These are phyloP conservation scores for Orbilia brochopaga DNA, from an alignment of 2,329 filamentous ascomycete genomes.

Conservation along the genomic window DNA sequence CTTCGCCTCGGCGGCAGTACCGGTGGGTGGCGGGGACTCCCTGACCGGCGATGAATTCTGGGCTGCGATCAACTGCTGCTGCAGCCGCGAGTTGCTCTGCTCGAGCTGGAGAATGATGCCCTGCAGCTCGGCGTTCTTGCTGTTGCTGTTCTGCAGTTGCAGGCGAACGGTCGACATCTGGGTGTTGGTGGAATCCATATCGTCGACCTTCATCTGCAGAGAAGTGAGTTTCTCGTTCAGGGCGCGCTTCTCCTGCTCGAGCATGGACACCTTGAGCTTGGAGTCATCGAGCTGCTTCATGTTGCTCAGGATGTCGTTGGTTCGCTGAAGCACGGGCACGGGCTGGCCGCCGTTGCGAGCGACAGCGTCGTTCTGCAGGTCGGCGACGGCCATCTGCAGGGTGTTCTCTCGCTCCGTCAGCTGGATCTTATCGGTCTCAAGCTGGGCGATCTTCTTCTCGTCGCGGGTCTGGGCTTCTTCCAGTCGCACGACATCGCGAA, in stretches of 20 bases:
- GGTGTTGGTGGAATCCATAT: conserved; percentile 26
- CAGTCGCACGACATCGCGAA: conserved; percentile 38
- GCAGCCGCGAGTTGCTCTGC: conserved; percentile 26
- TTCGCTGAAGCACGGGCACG: conserved; percentile 30
- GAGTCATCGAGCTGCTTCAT: conserved; percentile 48
- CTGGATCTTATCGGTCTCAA: conserved; percentile 27
- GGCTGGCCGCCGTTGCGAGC: conserved; percentile 35
- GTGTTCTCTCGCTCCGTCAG: conserved; percentile 35
- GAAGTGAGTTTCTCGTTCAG: conserved; percentile 35
- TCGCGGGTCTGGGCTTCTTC: conserved; percentile 39
- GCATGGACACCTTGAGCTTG: conserved; percentile 45
- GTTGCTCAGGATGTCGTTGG: conserved; percentile 41
- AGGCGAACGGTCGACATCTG: conserved; percentile 41
- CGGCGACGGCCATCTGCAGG: conserved; percentile 38
- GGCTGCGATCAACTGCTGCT: conserved; percentile 33
- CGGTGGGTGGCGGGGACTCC: conserved; percentile 35
- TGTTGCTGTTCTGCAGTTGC: conserved; percentile 43
- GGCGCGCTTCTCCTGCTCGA: conserved; percentile 47
- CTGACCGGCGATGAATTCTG: conserved; percentile 25
- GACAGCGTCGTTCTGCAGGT: conserved; percentile 42
- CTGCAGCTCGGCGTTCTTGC: conserved; percentile 43
- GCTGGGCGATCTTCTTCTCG: conserved; percentile 29
- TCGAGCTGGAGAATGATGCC: conserved; percentile 42
- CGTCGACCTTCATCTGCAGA: conserved; percentile 44
- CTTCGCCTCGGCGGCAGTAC: conserved; percentile 20